Evolutionary conservation across 345 rosid genomes (phyloP), one percentile per base, ranked within the genome.

Genomic region (Punica granatum): DNA sequence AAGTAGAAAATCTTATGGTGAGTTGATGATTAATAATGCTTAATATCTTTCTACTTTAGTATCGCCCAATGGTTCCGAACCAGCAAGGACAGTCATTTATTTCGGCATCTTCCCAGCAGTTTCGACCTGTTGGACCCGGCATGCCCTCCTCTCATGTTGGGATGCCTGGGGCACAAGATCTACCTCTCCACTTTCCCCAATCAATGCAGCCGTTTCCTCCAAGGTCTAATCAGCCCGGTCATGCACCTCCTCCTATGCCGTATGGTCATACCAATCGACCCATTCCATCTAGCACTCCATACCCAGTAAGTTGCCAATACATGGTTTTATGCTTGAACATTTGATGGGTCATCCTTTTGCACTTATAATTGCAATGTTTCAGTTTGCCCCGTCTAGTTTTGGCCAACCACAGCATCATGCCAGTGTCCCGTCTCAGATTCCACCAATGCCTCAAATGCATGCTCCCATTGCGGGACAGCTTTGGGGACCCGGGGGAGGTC

Each of bases 211-310:
- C 83, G 73, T 77, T 81, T 66, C 89, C 85, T 21, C 92, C 75
- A 42, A 81, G 96, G 84, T 81, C 88, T 72, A 79, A 79, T 79
- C 97, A 90, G 78, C 90, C 90, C 73, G 90, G 79, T 49, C 84
- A 76, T 77, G 66, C 72, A 49, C 25, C 85, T 68, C 78, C 85
- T 68, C 78, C 84, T 15, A 74, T 79, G 67, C 81, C 81, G n/a
- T 90, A 84, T 74, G 72, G 30, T 62, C 98, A 86, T 79, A 73
- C 80, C 37, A 84, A 77, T 69, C 75, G 87, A 79, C 85, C 86
- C 44, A 81, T 86, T 66, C 67, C 88, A 11, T 70, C 90, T 70
- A 83, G 83, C 60, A 65, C 89, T 39, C 70, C 79, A 34, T 90
- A 88, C 71, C 41, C 77, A 33, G 98, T 88, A 72, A 77, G 88